phyloP scores from a whole-genome alignment of 1,139 yeast genomes.

The Sugiyamaella neomexicana region DNA sequence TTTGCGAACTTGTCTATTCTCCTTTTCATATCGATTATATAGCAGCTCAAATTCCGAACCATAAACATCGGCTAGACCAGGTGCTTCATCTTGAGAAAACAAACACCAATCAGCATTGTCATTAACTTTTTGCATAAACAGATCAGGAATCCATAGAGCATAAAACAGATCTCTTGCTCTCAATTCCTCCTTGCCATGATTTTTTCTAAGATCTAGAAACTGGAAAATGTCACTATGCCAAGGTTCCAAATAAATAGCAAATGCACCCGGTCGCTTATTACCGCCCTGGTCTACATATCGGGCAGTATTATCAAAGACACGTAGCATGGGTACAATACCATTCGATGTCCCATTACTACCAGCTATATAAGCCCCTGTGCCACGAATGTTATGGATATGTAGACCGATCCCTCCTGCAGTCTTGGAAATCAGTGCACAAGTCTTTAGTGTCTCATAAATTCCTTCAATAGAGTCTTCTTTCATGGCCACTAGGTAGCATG shows the following conservation, averaged over 20 bases:
- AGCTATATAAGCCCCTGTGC: conserved; percentile 70
- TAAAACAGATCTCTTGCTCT: conserved; percentile 81
- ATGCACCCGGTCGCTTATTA: conserved; percentile 82
- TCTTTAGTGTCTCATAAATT: conserved; percentile 71
- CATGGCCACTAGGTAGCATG: conserved; percentile 79
- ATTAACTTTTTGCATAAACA: conserved; percentile 77
- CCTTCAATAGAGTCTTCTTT: conserved; percentile 80
- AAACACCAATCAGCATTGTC: conserved; percentile 69
- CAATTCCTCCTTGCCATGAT: conserved; percentile 81
- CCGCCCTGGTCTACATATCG: conserved; percentile 88
- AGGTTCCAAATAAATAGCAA: conserved; percentile 77
- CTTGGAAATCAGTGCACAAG: conserved; percentile 75
- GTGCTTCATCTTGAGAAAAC: conserved; percentile 77
- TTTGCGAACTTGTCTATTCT: conserved; percentile 57
- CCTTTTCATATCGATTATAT: conserved; percentile 61
- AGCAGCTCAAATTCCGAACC: conserved; percentile 68
- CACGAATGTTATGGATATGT: conserved; percentile 72
- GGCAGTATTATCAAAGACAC: conserved; percentile 83
- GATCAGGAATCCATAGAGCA: conserved; percentile 81
- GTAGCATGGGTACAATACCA: conserved; percentile 79
- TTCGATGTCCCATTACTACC: conserved; percentile 76
- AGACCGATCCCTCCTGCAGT: conserved; percentile 85
- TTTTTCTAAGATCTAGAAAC: conserved; percentile 69
- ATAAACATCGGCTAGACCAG: conserved; percentile 66
- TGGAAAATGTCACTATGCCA: conserved; percentile 83